phyloP scores from a whole-genome alignment of 495 filamentous ascomycete species.

The Paragyromitra xinjiangensis region DNA sequence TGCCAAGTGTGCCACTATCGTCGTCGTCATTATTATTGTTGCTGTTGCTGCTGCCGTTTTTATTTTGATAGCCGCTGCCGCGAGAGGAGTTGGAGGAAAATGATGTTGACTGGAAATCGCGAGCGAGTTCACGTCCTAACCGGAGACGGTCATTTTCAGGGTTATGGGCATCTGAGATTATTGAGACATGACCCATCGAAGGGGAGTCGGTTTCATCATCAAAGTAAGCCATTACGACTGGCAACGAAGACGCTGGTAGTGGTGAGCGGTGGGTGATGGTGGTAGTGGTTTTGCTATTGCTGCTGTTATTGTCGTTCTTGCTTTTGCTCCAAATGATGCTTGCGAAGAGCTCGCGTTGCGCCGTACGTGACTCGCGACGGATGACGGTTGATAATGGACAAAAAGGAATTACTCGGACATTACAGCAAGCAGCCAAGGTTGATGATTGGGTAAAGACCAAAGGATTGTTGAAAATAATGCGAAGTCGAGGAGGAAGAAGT shows the following conservation, averaged over 20 bases:
- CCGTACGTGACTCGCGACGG: conserved; percentile 12
- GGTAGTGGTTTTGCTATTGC: not conserved
- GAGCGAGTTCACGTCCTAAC: conserved; percentile 57
- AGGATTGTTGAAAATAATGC: not conserved
- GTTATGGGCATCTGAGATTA: conserved; percentile 38
- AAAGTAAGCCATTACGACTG: conserved; percentile 39
- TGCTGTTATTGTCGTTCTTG: conserved; percentile 19
- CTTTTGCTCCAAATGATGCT: conserved; percentile 3
- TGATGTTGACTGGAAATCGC: conserved; percentile 54
- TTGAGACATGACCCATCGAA: conserved; percentile 30
- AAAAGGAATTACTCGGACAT: conserved; percentile 39
- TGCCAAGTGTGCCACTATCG: conserved; percentile 44
- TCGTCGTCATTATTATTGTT: conserved; percentile 26
- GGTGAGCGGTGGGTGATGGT: not conserved
- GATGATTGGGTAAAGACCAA: not conserved
- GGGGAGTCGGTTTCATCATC: conserved; percentile 43
- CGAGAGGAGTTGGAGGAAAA: conserved; percentile 50
- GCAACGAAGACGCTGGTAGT: not conserved
- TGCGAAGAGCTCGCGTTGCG: conserved; percentile 16
- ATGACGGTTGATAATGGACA: not conserved
- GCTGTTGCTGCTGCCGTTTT: conserved; percentile 20
- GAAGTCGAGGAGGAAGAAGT: not conserved
- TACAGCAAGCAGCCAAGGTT: conserved; percentile 30
- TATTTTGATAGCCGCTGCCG: conserved; percentile 33
- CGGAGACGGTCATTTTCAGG: conserved; percentile 54